Evolutionary conservation across 2,329 filamentous ascomycete genomes (phyloP).

Genomic region (Monascus ruber): DNA sequence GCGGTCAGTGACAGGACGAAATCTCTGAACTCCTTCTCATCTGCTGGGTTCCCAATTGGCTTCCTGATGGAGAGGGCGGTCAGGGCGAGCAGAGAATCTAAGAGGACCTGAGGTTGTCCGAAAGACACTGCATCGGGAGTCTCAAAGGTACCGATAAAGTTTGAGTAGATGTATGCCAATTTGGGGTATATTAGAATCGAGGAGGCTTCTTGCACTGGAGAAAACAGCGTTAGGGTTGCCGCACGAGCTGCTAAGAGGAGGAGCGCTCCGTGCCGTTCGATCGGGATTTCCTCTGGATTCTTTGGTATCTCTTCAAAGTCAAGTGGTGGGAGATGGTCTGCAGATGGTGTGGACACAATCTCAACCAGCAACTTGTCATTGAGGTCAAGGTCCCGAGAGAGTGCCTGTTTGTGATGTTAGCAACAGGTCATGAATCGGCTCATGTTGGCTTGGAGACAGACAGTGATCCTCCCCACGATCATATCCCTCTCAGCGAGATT

Average conservation of each 20-base stretch:
- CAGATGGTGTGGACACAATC: slow-evolving; percentile 30
- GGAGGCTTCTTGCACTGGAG: slow-evolving; percentile 25
- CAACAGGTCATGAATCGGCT: background rate
- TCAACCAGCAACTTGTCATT: slow-evolving; percentile 37
- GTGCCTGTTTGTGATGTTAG: slow-evolving; percentile 22
- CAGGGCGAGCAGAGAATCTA: slow-evolving; percentile 44
- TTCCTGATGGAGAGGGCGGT: slow-evolving; percentile 40
- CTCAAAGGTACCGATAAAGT: slow-evolving; percentile 38
- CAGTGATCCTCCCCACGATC: slow-evolving; percentile 46
- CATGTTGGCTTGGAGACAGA: slow-evolving; percentile 13
- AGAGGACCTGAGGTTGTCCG: slow-evolving; percentile 40
- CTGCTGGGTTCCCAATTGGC: slow-evolving; percentile 33
- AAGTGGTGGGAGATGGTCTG: slow-evolving; percentile 30
- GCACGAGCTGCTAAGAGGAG: slow-evolving; percentile 43
- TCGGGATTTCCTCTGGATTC: slow-evolving; percentile 41
- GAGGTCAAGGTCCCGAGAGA: slow-evolving; percentile 45
- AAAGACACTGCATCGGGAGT: slow-evolving; percentile 26
- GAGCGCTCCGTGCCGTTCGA: slow-evolving; percentile 45
- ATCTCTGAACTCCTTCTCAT: slow-evolving; percentile 41
- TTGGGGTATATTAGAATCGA: slow-evolving; percentile 42
- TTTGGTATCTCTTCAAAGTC: slow-evolving; percentile 46
- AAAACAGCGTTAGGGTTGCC: slow-evolving; percentile 39
- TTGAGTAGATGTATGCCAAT: slow-evolving; percentile 39
- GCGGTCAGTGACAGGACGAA: slow-evolving; percentile 39
- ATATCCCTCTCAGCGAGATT: slow-evolving; percentile 42